These are phyloP conservation scores for Lasiosphaeria miniovina DNA, from an alignment of 495 filamentous ascomycete species.

Conservation along the genomic window DNA sequence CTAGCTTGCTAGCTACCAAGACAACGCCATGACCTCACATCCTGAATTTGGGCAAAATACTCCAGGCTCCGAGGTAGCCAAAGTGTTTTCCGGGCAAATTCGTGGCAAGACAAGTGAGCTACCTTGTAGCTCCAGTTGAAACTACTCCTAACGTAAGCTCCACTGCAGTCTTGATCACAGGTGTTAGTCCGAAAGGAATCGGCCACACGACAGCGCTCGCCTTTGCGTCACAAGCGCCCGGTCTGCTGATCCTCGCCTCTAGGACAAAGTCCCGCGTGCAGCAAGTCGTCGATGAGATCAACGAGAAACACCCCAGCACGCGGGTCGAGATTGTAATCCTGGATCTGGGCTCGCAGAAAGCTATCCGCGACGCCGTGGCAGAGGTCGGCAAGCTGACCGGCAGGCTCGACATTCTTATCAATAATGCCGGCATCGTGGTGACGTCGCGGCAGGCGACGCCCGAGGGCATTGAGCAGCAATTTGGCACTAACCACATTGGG, in stretches of 20 bases:
- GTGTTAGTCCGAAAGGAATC: slow-evolving; percentile 51
- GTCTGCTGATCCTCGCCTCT: slow-evolving; percentile 53
- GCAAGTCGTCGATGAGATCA: slow-evolving; percentile 41
- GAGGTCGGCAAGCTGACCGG: slow-evolving; percentile 39
- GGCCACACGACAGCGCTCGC: slow-evolving; percentile 51
- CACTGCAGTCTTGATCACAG: slow-evolving; percentile 42
- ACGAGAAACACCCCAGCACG: slow-evolving; percentile 29
- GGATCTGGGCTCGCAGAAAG: slow-evolving; percentile 46
- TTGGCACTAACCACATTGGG: slow-evolving; percentile 57
- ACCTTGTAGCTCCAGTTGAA: background rate
- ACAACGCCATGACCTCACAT: slow-evolving; percentile 35
- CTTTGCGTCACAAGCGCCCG: slow-evolving; percentile 51
- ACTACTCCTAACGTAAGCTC: background rate
- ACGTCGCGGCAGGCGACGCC: slow-evolving; percentile 33
- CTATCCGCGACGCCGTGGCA: slow-evolving; percentile 42
- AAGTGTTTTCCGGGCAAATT: slow-evolving; percentile 38
- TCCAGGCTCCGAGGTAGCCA: slow-evolving; percentile 42
- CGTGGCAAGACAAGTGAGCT: slow-evolving; percentile 37
- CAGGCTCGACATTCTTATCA: slow-evolving; percentile 53
- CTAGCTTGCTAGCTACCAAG: too few species aligned
- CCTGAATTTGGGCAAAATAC: slow-evolving; percentile 43
- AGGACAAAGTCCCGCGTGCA: slow-evolving; percentile 51
- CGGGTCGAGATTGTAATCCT: slow-evolving; percentile 40
- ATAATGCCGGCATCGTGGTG: slow-evolving; percentile 50
- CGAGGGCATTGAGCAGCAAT: slow-evolving; percentile 56